A percentile compares a stretch with the other conserved stretches of the same genome.
These are phyloP conservation scores for Priceomyces medius DNA, from an alignment of 805 yeast species.

Conservation along the genomic window DNA sequence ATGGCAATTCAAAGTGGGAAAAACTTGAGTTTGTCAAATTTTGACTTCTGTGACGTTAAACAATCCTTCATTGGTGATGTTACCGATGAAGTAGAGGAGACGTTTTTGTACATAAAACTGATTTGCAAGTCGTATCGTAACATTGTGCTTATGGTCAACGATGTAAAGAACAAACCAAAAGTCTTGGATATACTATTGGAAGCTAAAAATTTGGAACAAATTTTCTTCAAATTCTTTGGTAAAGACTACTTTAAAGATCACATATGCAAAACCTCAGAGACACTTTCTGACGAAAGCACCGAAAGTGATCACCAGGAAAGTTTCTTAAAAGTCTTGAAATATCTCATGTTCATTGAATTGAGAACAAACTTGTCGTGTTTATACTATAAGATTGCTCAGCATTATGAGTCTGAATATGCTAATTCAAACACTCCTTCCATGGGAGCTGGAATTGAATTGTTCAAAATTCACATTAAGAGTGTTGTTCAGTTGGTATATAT, in stretches of 20 bases:
- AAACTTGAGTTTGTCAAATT: slow-evolving; percentile 22
- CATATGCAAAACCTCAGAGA: slow-evolving; percentile 32
- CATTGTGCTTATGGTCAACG: slow-evolving; percentile 25
- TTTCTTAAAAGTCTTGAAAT: slow-evolving; percentile 35
- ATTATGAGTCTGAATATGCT: slow-evolving; percentile 35
- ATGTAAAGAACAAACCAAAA: slow-evolving; percentile 28
- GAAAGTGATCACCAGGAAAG: slow-evolving; percentile 27
- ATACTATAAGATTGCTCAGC: slow-evolving; percentile 40
- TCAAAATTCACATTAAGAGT: slow-evolving; percentile 39
- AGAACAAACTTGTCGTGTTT: slow-evolving; percentile 41
- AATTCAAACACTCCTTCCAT: slow-evolving; percentile 28
- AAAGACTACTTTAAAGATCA: slow-evolving; percentile 41
- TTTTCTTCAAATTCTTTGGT: slow-evolving; percentile 38
- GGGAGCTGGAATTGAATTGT: slow-evolving; percentile 41
- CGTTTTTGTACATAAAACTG: slow-evolving; percentile 12
- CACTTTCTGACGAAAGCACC: slow-evolving; percentile 14
- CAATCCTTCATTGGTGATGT: slow-evolving; percentile 19
- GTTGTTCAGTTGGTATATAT: slow-evolving; percentile 43
- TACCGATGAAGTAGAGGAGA: slow-evolving; percentile 14
- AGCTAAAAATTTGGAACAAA: slow-evolving; percentile 34
- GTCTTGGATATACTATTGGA: slow-evolving; percentile 35
- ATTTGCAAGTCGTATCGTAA: slow-evolving; percentile 30
- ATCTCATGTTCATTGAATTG: slow-evolving; percentile 33
- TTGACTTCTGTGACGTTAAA: slow-evolving; percentile 35
- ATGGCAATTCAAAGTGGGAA: slow-evolving; percentile 34